Base-by-base conservation (phyloP, 2,329 filamentous ascomycete species). In the Sporothrix humicola region DNA sequence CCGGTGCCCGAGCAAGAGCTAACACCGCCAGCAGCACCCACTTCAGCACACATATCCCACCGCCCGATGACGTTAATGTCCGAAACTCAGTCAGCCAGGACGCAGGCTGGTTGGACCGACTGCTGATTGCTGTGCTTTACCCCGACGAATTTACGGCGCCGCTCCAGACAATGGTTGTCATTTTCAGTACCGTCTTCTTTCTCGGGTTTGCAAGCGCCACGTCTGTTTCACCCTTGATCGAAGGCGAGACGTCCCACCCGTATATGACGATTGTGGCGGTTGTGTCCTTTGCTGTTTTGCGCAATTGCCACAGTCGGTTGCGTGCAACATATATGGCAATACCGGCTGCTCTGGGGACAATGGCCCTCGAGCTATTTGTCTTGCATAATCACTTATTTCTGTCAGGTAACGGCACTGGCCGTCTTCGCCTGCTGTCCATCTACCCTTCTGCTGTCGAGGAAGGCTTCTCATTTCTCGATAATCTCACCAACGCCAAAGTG, bases 351-450 rank as follows among this genome's bases (percentile, higher is more conserved):
- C 79, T 91, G 2, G 89, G 90, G 1, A 82, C 82, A 6, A 86
- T 85, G 73, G 88, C 88, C 0, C 83, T 90, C 0, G 89, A 91
- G 79, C 86, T 87, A 0, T 90, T 88, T 75, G 82, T 89, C 6
- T 81, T 91, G 52, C 88, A 90, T 76, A 86, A 86, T 78, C 90
- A 92, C 78, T 83, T 90, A 71, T 89, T 87, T 85, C 84, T 91
- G 9, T 88, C 87, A 1, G 87, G 85, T 2, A 88, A 91, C 76
- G 86, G 87, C 1, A 85, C 84, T 46, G 87, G 86, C 0, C 76
- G 87, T 3, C 82, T 91, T 8, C 77, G 82, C 5, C 68, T 74
- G 7, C 58, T 74, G 8, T 66, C 70, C 2, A 17, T 54, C 13
- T 72, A 72, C 17, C 17, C 54, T 20, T 15, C 63, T 4, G 54